Evolutionary conservation across 768 basidiomycete species (phyloP), one percentile per base, ranked within the genome.

Genomic region (Lentinula raphanica): DNA sequence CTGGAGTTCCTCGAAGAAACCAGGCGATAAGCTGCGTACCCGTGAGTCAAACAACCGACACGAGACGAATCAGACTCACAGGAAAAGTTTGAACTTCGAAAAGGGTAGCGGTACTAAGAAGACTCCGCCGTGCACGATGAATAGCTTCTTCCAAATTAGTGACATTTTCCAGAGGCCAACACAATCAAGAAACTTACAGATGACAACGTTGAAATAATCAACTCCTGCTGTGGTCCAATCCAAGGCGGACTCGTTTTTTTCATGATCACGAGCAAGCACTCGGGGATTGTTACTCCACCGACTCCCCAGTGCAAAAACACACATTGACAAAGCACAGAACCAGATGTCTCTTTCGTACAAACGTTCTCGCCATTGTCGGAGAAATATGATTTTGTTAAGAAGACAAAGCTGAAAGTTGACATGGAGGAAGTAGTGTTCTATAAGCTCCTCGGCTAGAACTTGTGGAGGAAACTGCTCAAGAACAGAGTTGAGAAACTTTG

Each of bases 321-420:
- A 69, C 45, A 89, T 67, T 61, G 86, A 86, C 5, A 87, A 74
- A 49, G 76, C 76, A 5, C 79, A 73, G 64, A 92, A 93, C 73
- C 80, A 82, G 6, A 75, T 68, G 58, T 88, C 79, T 15, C 71
- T 74, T 28, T 78, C 73, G 62, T 88, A 79, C 25, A 87, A 65
- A 7, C 74, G 74, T 1, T 81, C 77, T 31, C 66, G 72, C 74
- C 84, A 86, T 46, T 87, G 82, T 15, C 76, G 76, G 36, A 83
- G 74, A 64, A 94, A 93, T 0, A 86, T 84, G 5, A 83, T 83
- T 21, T 78, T 79, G 65, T 93, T 90, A 28, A 94, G 73, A 19
- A 94, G 70, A 7, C 90, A 90, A 56, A 84, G 76, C 35, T 81
- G 74, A 28, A 67, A 64, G 64, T 92, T 88, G 50, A 78, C 69